phyloP scores from a whole-genome alignment of 495 filamentous ascomycete genomes.

The Entonaema liquescens region DNA sequence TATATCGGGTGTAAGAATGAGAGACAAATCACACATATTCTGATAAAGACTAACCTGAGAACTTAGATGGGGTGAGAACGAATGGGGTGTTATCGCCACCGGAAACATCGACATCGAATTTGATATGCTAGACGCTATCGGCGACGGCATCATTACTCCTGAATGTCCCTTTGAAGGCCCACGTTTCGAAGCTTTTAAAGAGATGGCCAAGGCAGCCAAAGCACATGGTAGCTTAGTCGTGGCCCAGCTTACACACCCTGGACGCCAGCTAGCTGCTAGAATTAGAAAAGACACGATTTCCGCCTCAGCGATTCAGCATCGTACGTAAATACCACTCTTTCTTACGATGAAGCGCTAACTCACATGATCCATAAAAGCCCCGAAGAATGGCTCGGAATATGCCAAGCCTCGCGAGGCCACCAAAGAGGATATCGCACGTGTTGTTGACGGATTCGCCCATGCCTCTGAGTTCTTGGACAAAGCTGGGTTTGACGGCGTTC shows the following conservation, averaged over 20 bases:
- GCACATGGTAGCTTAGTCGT: conserved; percentile 63
- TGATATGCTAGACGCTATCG: conserved; percentile 64
- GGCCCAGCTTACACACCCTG: conserved; percentile 67
- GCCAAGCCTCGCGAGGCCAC: conserved; percentile 50
- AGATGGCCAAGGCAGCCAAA: conserved; percentile 59
- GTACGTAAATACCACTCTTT: conserved; percentile 18
- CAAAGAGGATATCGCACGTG: conserved; percentile 57
- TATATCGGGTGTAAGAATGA: conserved; percentile 51
- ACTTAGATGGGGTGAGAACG: conserved; percentile 66
- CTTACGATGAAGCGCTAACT: background rate
- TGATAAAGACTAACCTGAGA: background rate
- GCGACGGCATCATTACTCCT: conserved; percentile 64
- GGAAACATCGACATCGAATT: conserved; percentile 69
- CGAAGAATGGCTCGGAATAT: background rate
- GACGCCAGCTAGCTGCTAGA: conserved; percentile 59
- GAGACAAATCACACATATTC: background rate
- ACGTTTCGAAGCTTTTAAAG: conserved; percentile 66
- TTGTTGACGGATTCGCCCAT: conserved; percentile 62
- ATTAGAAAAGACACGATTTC: conserved; percentile 64
- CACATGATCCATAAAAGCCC: background rate
- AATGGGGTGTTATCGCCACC: conserved; percentile 62
- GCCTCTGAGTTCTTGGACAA: conserved; percentile 62
- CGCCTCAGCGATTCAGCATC: conserved; percentile 64
- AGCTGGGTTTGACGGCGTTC: conserved; percentile 64
- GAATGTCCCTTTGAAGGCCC: conserved; percentile 55